A percentile compares a stretch with the other conserved stretches of the same genome.
Conservation (phyloP, 129 eudicot species). For the Arctium lappa region DNA sequence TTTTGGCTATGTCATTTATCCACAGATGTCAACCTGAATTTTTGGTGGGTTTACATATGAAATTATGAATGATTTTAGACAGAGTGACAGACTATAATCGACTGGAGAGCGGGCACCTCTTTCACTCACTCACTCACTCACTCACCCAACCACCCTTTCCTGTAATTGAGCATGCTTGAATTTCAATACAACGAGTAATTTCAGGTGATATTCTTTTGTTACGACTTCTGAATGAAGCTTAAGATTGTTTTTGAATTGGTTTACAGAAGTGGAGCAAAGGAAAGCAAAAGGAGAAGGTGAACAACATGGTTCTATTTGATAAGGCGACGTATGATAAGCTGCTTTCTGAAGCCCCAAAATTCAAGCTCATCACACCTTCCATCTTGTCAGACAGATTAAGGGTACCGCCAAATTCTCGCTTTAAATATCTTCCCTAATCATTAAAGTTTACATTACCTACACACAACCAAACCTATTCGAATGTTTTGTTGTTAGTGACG, state of each 20-base stretch:
- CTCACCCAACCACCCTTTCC: no score
- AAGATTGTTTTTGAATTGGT: not conserved
- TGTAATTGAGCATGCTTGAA: not conserved
- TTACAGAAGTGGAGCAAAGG: slow-evolving; percentile 90
- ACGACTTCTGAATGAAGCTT: not conserved
- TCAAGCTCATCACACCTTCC: slow-evolving; percentile 72
- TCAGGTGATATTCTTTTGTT: not conserved
- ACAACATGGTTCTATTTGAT: slow-evolving; percentile 85
- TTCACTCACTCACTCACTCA: no score
- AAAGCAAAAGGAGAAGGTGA: slow-evolving; percentile 95
- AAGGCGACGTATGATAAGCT: slow-evolving; percentile 80
- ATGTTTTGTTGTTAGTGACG: not conserved
- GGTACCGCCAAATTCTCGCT: slow-evolving; percentile 27
- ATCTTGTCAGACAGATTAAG: slow-evolving; percentile 69
- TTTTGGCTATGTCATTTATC: no score
- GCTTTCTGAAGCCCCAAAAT: slow-evolving; percentile 67
- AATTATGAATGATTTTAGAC: not conserved
- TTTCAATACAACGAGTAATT: not conserved
- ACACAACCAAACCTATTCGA: not conserved
- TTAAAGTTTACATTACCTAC: not conserved
- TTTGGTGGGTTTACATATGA: no score
- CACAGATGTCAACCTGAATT: no score
- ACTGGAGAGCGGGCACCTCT: no score
- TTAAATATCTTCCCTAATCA: not conserved
- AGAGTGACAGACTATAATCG: not conserved